Base-by-base conservation (phyloP, 768 basidiomycete genomes). In the Termitomyces sp. region DNA sequence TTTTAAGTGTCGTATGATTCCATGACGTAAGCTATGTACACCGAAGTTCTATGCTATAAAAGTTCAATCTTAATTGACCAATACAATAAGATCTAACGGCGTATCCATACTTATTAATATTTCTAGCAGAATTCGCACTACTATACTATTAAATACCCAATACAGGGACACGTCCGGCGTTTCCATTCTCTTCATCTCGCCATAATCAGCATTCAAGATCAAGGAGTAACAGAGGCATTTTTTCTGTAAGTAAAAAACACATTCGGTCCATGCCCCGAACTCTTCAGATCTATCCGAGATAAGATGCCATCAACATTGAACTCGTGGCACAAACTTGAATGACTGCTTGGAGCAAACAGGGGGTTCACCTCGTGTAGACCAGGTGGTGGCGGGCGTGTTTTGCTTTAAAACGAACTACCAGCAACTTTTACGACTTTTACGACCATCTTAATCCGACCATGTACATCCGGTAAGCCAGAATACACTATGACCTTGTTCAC, bases 361-460 rank as follows among this genome's bases (percentile, higher is more conserved):
- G 55, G 54, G 57, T 58, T 60, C 15, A 53, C 64, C 64, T 65
- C 64, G 64, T 65, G 64, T 20, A 58, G n/a, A 51, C 56, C 64
- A 60, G 64, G 64, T 47, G 63, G 60, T 43, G 57, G 57, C 55
- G 45, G 25, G 63, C 49, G 61, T 62, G 59, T 60, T 58, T 34
- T 52, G 31, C 59, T 58, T 60, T 60, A 63, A 57, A 60, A 60
- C 59, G 50, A 57, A 60, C 61, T 25, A 38, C 46, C 50, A 53
- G 37, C 59, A 51, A 54, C 56, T 15, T 57, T 48, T 6, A 65
- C 48, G 64, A 65, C 59, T 56, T 60, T 55, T 49, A 65, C 61
- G 64, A 62, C 58, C 37, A 56, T 53, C 43, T n/a, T 47, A 56
- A 53, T 43, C 14, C 52, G 53, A 60, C 51, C 34, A 65, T 65